Conservation (phyloP, 164 flowering plant species). For the Echeveria elegans region DNA sequence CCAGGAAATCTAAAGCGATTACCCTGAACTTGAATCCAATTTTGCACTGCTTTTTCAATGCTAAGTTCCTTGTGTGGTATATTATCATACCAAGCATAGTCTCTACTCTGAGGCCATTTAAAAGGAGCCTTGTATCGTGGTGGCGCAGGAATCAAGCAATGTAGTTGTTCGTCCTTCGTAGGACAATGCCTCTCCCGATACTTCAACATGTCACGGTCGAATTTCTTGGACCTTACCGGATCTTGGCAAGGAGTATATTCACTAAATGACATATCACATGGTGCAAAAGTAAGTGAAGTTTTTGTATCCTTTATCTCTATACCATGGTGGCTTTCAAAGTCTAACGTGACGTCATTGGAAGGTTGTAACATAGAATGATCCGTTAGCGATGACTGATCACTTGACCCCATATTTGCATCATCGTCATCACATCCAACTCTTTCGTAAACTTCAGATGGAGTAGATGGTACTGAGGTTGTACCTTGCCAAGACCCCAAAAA, state of each 20-base stretch:
- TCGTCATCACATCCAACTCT: slow-evolving; percentile 30
- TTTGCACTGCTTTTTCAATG: slow-evolving; percentile 90
- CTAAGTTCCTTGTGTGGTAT: slow-evolving; percentile 93
- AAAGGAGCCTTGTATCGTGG: slow-evolving; percentile 84
- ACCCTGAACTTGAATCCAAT: slow-evolving; percentile 94
- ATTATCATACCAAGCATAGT: slow-evolving; percentile 86
- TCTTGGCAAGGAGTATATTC: slow-evolving; percentile 92
- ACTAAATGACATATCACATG: slow-evolving; percentile 61
- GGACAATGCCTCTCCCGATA: slow-evolving; percentile 94
- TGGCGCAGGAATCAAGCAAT: slow-evolving; percentile 85
- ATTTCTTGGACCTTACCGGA: slow-evolving; percentile 50
- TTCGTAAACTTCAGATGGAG: slow-evolving; percentile 26
- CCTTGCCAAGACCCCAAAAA: slow-evolving; percentile 75
- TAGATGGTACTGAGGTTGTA: slow-evolving; percentile 20
- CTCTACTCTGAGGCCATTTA: slow-evolving; percentile 95
- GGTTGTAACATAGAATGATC: slow-evolving; percentile 14
- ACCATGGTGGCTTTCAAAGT: slow-evolving; percentile 71
- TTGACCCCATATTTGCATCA: background rate
- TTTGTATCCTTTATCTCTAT: slow-evolving; percentile 28
- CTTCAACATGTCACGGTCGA: slow-evolving; percentile 53
- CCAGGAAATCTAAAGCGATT: slow-evolving; percentile 83
- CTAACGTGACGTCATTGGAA: slow-evolving; percentile 17
- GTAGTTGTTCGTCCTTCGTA: slow-evolving; percentile 46
- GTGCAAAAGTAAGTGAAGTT: slow-evolving; percentile 21
- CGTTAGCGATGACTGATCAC: background rate